phyloP scores from a whole-genome alignment of 2,329 filamentous ascomycete genomes.

The Xylaria multiplex region DNA sequence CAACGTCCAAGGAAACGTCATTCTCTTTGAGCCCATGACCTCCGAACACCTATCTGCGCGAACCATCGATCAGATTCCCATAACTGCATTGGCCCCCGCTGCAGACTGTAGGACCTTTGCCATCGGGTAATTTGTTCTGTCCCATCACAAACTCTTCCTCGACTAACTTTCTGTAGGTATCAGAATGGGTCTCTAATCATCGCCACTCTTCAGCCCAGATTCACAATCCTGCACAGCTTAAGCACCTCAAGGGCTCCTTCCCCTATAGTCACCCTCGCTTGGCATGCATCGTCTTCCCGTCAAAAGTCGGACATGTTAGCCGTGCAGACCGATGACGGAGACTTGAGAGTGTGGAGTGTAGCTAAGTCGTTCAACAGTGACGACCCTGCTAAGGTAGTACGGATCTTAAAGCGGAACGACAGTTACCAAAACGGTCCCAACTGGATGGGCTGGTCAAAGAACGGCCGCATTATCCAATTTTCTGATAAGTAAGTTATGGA shows the following conservation, averaged over 20 bases:
- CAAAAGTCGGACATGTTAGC: constrained; percentile 99
- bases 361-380: constrained; percentile 78
- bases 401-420: constrained; percentile 84
- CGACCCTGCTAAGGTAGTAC: constrained; percentile 86
- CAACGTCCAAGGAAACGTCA: constrained; percentile 90
- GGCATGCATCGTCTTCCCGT: constrained; percentile 95
- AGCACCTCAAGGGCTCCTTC: constrained; percentile 86
- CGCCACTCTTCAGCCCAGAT: constrained; percentile 87
- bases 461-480: constrained; percentile 92
- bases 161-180: constrained; percentile 67
- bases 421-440: constrained; percentile 79
- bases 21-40: constrained; percentile 91
- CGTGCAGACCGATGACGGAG: constrained; percentile 89
- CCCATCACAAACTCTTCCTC: constrained; percentile 26
- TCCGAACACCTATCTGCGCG: constrained; percentile 91
- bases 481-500: constrained; percentile 77
- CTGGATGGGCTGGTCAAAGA: constrained; percentile 99
- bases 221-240: constrained; percentile 93
- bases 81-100: constrained; percentile 91
- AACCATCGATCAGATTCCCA: constrained; percentile 90
- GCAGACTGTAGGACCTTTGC: constrained; percentile 94
- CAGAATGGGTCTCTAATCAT: constrained; percentile 94
- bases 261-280: constrained; percentile 85
- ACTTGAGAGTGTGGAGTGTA: constrained; percentile 95
- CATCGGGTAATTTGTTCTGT: constrained; percentile 74